Percentiles rank a stretch among this genome's conserved stretches.
Evolutionary conservation across 495 filamentous ascomycete genomes (phyloP).

Genomic region (Extremus antarcticus): DNA sequence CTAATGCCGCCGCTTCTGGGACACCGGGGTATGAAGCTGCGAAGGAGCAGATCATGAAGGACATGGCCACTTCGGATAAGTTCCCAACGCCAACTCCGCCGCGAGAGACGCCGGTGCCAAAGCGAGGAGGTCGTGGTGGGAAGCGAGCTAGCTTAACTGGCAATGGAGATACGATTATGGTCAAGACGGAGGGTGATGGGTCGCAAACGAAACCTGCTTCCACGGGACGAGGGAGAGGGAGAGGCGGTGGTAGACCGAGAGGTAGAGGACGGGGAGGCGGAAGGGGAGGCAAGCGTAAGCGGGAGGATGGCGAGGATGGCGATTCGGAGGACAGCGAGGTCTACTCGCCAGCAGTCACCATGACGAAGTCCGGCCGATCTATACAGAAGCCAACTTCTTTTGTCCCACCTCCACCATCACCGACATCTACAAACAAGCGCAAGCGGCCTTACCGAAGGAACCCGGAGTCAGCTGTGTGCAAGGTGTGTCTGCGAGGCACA

Average conservation of each 20-base stretch:
- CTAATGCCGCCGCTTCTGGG: conserved; percentile 19
- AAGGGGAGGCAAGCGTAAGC: conserved; percentile 32
- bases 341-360: conserved; percentile 46
- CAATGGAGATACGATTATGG: conserved; percentile 7
- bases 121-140: conserved; percentile 10
- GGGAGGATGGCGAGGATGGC: conserved; percentile 25
- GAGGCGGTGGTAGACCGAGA: conserved; percentile 34
- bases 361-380: conserved; percentile 74
- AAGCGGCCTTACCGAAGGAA: conserved; percentile 35
- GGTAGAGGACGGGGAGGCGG: conserved; percentile 26
- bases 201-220: conserved; percentile 6
- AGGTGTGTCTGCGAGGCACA: conserved; percentile 65
- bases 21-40: conserved; percentile 32
- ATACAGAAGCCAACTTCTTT: conserved; percentile 65
- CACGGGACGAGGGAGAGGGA: conserved; percentile 30
- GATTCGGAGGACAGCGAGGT: conserved; percentile 39
- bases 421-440: conserved; percentile 30
- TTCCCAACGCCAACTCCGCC: conserved; percentile 1
- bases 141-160: neutral
- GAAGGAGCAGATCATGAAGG: conserved; percentile 33
- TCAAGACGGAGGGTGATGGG: neutral
- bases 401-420: conserved; percentile 43
- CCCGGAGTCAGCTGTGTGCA: conserved; percentile 47
- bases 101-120: neutral
- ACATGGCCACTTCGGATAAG: conserved; percentile 27